phyloP scores from a whole-genome alignment of 2,329 filamentous ascomycete genomes.

The Metarhizium brunneum region DNA sequence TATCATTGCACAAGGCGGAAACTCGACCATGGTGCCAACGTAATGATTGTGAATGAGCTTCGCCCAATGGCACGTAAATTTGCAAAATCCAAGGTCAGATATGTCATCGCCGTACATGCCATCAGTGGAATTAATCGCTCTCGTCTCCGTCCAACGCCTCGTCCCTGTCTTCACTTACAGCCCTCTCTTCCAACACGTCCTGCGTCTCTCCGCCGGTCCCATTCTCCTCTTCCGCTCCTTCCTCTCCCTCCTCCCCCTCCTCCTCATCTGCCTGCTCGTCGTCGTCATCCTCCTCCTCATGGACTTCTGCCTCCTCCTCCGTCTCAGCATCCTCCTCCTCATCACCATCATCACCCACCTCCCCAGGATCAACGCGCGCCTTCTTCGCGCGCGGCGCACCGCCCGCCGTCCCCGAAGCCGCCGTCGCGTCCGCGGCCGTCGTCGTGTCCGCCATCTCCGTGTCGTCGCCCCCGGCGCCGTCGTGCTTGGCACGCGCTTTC shows the following conservation, averaged over 20 bases:
- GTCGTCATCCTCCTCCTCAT: constrained; percentile 13
- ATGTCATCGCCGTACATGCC: background rate
- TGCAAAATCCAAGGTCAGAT: too few relatives aligned
- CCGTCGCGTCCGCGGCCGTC: constrained; percentile 11
- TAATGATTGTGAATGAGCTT: background rate
- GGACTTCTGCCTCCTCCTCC: constrained; percentile 14
- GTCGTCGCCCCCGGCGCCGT: constrained; percentile 4
- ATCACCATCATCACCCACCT: too few relatives aligned
- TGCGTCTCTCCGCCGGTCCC: constrained; percentile 37
- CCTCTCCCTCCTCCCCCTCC: constrained; percentile 29
- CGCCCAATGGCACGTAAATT: too few relatives aligned
- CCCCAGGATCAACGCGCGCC: constrained; percentile 27
- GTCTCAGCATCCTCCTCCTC: constrained; percentile 12
- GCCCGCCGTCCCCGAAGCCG: constrained; percentile 18
- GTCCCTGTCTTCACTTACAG: constrained; percentile 41
- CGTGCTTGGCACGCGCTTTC: constrained; percentile 55
- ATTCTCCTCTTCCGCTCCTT: constrained; percentile 33
- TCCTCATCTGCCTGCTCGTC: constrained; percentile 24
- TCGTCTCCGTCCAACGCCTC: constrained; percentile 56
- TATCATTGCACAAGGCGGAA: too few relatives aligned
- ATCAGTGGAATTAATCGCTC: constrained; percentile 33
- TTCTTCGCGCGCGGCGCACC: constrained; percentile 31
- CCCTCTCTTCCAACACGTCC: constrained; percentile 40
- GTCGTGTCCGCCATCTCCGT: constrained; percentile 28
- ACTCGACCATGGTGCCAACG: too few relatives aligned